phyloP scores from a whole-genome alignment of 495 filamentous ascomycete species.

The Neurospora sp. region DNA sequence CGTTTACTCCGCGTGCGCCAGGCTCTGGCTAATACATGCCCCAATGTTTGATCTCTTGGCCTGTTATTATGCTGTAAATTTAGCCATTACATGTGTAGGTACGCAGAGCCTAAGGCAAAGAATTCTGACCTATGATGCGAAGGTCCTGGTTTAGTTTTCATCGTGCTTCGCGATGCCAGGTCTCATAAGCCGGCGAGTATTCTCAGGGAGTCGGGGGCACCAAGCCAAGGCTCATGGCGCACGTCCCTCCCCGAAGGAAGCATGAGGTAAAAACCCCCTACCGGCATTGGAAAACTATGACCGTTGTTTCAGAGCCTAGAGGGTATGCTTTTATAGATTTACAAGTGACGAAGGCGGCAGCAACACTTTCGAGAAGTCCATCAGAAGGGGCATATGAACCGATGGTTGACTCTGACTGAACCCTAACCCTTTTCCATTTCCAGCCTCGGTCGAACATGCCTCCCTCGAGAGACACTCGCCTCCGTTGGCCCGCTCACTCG shows the following conservation, averaged over 20 bases:
- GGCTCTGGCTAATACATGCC: no score
- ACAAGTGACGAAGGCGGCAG: not conserved
- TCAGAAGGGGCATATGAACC: not conserved
- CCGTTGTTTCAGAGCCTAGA: not conserved
- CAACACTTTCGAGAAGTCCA: not conserved
- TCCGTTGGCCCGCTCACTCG: no score
- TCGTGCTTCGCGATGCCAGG: not conserved
- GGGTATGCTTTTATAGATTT: not conserved
- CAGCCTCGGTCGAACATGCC: not conserved
- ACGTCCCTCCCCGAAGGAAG: not conserved
- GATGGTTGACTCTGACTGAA: not conserved
- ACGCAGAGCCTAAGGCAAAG: not conserved
- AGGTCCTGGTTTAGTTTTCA: not conserved
- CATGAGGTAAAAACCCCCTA: not conserved
- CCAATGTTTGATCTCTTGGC: no score
- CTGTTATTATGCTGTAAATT: no score
- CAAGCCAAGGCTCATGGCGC: not conserved
- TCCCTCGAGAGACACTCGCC: not conserved
- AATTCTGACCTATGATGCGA: not conserved
- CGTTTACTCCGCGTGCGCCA: no score
- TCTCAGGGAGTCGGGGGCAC: not conserved
- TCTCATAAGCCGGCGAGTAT: not conserved
- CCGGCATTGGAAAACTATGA: not conserved
- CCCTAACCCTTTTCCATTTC: not conserved
- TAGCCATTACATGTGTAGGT: no score